Evolutionary conservation across 2,329 filamentous ascomycete species (phyloP), one percentile per base, ranked within the genome.

Genomic region (Bimuria novae-zelandiae): DNA sequence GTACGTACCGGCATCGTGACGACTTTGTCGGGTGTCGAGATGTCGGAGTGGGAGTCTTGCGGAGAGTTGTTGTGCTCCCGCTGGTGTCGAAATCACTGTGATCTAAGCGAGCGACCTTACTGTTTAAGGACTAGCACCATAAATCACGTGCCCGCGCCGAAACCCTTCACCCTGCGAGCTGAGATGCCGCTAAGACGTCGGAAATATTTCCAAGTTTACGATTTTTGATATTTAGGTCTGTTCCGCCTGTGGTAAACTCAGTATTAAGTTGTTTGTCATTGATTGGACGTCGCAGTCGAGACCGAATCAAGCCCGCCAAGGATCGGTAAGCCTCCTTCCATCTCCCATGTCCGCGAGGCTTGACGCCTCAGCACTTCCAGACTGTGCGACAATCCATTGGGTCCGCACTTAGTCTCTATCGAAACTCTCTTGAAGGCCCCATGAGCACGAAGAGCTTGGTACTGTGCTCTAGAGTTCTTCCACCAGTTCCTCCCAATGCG

Each of bases 1-100:
- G 45, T 25, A 56, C 70, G 55, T 74, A 74, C 71, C 69, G 71
- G 71, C 71, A 74, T 74, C 64, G 64, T 74, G 71, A 69, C 66
- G 68, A 63, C 60, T 67, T 63, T 62, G 59, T 49, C 63, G 44
- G 55, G 57, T 62, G 62, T 68, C 67, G 67, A 63, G 63, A 70
- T 69, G 68, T 68, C 65, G 67, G 66, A 58, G 66, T 64, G 69
- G 63, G 68, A 64, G 60, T 56, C 48, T 54, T 57, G 52, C 53
- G 40, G 49, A 21, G 36, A n/a, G 29, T 43, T 36, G 27, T 7
- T n/a, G n/a, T n/a, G n/a, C n/a, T n/a, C n/a, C n/a, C 22, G 40
- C 7, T 25, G 32, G 30, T 39, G 43, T 37, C 5, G 23, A n/a
- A n/a, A n/a, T n/a, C n/a, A n/a, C n/a, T 29, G 25, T 21, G 22